phyloP scores from a whole-genome alignment of 2,329 filamentous ascomycete genomes.

The Diaporthe aspalathi region DNA sequence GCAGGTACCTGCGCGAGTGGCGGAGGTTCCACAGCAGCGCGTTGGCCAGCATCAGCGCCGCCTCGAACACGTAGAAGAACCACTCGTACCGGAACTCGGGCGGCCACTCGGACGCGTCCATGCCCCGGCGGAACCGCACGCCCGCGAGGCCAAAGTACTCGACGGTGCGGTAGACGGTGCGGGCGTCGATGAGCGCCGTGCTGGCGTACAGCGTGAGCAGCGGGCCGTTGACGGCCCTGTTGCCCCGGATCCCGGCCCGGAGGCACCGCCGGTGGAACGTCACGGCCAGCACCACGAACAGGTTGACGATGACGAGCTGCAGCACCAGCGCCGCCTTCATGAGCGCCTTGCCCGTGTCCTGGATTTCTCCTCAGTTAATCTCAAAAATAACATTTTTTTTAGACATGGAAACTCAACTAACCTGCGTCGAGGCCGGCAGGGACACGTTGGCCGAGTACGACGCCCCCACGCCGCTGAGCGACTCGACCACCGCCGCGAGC shows the following conservation, averaged over 20 bases:
- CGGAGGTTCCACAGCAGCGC: slow-evolving; percentile 52
- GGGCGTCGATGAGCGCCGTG: slow-evolving; percentile 56
- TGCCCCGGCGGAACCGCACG: slow-evolving; percentile 46
- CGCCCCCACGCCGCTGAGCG: slow-evolving; percentile 59
- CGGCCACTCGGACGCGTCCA: slow-evolving; percentile 45
- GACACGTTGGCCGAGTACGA: slow-evolving; percentile 53
- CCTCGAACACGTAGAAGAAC: slow-evolving; percentile 60
- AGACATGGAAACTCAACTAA: no score
- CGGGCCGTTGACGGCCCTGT: slow-evolving; percentile 40
- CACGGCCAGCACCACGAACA: slow-evolving; percentile 57
- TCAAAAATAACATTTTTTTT: no score
- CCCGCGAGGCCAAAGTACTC: slow-evolving; percentile 57
- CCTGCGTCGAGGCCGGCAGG: slow-evolving; percentile 45
- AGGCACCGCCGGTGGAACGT: slow-evolving; percentile 57
- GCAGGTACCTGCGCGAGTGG: slow-evolving; percentile 54
- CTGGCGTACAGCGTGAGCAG: slow-evolving; percentile 57
- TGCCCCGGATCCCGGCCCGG: slow-evolving; percentile 38
- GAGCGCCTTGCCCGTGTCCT: slow-evolving; percentile 51
- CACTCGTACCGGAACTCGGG: slow-evolving; percentile 56
- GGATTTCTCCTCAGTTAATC: no score
- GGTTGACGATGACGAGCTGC: slow-evolving; percentile 59
- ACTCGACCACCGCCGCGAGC: slow-evolving; percentile 58
- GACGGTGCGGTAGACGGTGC: slow-evolving; percentile 62
- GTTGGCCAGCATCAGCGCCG: slow-evolving; percentile 53
- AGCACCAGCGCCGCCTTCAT: slow-evolving; percentile 56